phyloP scores from a whole-genome alignment of 1,139 yeast genomes.

The Scheffersomyces cryptocercus region DNA sequence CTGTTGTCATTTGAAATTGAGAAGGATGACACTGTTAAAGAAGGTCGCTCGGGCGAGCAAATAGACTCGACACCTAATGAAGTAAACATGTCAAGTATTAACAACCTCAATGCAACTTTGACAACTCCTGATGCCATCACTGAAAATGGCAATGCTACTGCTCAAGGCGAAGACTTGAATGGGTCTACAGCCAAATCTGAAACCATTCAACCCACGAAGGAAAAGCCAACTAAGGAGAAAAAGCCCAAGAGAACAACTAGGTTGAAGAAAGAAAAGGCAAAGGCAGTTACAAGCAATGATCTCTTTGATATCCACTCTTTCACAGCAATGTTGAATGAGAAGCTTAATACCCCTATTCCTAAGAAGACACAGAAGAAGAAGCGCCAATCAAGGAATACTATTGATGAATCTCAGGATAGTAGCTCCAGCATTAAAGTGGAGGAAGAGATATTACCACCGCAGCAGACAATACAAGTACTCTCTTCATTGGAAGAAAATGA shows the following conservation, averaged over 20 bases:
- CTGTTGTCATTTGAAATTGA: not conserved
- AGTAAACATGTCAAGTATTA: not conserved
- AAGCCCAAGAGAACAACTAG: slow-evolving; percentile 7
- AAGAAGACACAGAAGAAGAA: slow-evolving; percentile 2
- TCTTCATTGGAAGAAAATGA: slow-evolving; percentile 9
- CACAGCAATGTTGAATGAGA: slow-evolving; percentile 27
- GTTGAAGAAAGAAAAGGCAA: slow-evolving; percentile 2
- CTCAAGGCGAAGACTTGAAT: slow-evolving; percentile 2
- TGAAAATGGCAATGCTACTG: not conserved
- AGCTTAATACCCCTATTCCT: slow-evolving; percentile 13
- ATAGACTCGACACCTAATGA: too few species aligned
- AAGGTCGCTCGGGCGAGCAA: not conserved
- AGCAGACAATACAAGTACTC: slow-evolving; percentile 7
- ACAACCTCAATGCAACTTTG: not conserved
- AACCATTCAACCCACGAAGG: slow-evolving; percentile 2
- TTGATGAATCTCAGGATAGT: too few species aligned
- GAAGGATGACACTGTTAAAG: not conserved
- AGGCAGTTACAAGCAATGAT: slow-evolving; percentile 2
- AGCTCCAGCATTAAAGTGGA: not conserved
- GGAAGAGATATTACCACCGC: not conserved
- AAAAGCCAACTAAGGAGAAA: slow-evolving; percentile 4
- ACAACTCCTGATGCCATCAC: not conserved
- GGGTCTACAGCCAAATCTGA: not conserved
- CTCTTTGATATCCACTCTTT: slow-evolving; percentile 30
- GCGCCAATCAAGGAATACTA: not conserved